Evolutionary conservation across 208 protist genomes (phyloP).

Genomic region (Acanthamoeba triangularis): DNA sequence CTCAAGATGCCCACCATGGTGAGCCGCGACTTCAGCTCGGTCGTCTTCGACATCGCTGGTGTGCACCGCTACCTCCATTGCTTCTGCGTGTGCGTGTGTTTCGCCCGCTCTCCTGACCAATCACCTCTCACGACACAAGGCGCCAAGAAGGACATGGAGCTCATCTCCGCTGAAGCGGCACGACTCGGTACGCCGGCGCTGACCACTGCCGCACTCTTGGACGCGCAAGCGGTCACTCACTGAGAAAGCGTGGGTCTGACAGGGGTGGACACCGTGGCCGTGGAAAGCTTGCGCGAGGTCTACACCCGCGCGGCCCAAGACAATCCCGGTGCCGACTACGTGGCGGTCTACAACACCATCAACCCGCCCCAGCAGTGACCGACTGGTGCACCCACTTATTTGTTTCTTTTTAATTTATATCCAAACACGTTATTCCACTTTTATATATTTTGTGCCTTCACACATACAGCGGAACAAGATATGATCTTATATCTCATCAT

Average conservation of each 20-base stretch:
- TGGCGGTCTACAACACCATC: conserved; percentile 1
- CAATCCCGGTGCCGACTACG: neutral
- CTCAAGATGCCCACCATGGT: conserved; percentile 16
- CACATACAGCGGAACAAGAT: no score
- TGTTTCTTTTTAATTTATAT: no score
- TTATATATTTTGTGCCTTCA: no score
- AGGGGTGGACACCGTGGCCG: neutral
- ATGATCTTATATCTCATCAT: no score
- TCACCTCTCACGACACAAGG: no score
- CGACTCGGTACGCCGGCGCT: neutral
- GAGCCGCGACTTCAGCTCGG: conserved; percentile 13
- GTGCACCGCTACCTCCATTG: neutral
- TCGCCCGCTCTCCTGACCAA: no score
- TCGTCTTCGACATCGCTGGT: neutral
- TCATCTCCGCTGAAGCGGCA: neutral
- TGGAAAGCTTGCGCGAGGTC: neutral
- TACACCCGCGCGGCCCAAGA: neutral
- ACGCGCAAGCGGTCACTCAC: no score
- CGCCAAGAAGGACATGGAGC: neutral
- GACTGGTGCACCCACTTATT: no score
- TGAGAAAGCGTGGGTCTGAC: no score
- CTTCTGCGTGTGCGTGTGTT: no score
- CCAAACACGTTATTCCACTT: no score
- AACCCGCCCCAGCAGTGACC: neutral
- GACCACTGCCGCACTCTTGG: no score